phyloP scores from a whole-genome alignment of 352 stramenopile genomes.

The Phytophthora tentaculata region DNA sequence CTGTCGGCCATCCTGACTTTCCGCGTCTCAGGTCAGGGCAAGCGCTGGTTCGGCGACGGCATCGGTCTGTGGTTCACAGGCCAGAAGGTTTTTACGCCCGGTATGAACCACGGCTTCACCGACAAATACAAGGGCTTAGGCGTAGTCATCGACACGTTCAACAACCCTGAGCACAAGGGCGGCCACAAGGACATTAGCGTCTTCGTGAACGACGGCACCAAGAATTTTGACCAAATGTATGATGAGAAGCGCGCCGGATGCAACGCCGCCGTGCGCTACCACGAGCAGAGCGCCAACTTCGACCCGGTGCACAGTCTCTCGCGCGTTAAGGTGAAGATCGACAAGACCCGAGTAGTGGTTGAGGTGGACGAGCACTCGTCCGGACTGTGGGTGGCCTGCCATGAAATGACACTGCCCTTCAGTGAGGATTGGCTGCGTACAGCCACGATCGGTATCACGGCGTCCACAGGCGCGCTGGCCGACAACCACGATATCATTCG shows the following conservation, averaged over 20 bases:
- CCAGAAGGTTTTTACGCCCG: slow-evolving; percentile 58
- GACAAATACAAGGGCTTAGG: slow-evolving; percentile 80
- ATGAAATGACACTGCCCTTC: slow-evolving; percentile 73
- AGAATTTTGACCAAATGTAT: slow-evolving; percentile 72
- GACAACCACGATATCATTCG: slow-evolving; percentile 90
- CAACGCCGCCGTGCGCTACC: slow-evolving; percentile 79
- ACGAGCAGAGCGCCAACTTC: slow-evolving; percentile 81
- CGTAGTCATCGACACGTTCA: slow-evolving; percentile 87
- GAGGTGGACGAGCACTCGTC: slow-evolving; percentile 71
- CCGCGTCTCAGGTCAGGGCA: slow-evolving; percentile 81
- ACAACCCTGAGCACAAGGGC: slow-evolving; percentile 83
- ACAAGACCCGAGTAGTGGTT: slow-evolving; percentile 57
- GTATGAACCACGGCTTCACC: slow-evolving; percentile 80
- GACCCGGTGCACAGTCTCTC: slow-evolving; percentile 84
- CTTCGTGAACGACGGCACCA: slow-evolving; percentile 82
- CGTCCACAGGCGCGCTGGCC: slow-evolving; percentile 74
- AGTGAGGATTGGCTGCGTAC: slow-evolving; percentile 60
- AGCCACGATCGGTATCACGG: slow-evolving; percentile 78
- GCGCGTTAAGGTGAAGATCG: slow-evolving; percentile 80
- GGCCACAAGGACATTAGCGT: slow-evolving; percentile 87
- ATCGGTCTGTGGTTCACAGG: slow-evolving; percentile 85
- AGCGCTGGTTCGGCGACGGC: slow-evolving; percentile 87
- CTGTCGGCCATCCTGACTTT: slow-evolving; percentile 80
- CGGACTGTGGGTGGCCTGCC: slow-evolving; percentile 69
- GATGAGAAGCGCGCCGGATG: slow-evolving; percentile 72